Conservation (phyloP, 108 stramenopile genomes). For the Aurantiochytrium sp. region DNA sequence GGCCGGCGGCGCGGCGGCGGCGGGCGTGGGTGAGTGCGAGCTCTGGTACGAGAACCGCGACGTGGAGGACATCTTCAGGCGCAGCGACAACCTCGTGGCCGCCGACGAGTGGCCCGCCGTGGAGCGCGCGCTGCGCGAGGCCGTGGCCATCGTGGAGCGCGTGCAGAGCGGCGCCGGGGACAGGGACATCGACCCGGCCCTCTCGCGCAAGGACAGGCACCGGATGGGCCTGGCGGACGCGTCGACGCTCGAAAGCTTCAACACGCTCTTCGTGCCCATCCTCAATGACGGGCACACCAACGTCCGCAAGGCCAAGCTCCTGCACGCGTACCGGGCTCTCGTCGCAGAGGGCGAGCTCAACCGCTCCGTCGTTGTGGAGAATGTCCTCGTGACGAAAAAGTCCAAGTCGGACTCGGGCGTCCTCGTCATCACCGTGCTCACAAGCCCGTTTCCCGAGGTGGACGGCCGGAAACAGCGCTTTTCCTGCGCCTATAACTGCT, state of each 20-base stretch:
- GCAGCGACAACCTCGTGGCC: neutral
- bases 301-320: slow-evolving; percentile 20
- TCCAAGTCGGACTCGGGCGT: slow-evolving; percentile 35
- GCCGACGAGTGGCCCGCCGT: neutral
- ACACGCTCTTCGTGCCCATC: neutral
- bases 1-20: neutral
- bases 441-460: slow-evolving; percentile 39
- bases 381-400: slow-evolving; percentile 6
- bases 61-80: slow-evolving; percentile 14
- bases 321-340: slow-evolving; percentile 10
- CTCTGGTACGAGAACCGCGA: slow-evolving; percentile 17
- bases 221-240: neutral
- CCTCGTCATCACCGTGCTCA: slow-evolving; percentile 49
- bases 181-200: neutral
- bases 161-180: neutral
- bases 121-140: slow-evolving; percentile 7
- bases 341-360: neutral
- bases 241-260: neutral
- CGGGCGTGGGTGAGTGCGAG: neutral
- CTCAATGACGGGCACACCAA: neutral
- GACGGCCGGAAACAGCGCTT: slow-evolving; percentile 44
- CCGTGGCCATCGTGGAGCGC: neutral
- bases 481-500: slow-evolving; percentile 54
- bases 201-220: neutral
- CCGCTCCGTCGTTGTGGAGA: neutral